Evolutionary conservation across 2,329 filamentous ascomycete species (phyloP).

Genomic region (Dothideomycetes sp.): DNA sequence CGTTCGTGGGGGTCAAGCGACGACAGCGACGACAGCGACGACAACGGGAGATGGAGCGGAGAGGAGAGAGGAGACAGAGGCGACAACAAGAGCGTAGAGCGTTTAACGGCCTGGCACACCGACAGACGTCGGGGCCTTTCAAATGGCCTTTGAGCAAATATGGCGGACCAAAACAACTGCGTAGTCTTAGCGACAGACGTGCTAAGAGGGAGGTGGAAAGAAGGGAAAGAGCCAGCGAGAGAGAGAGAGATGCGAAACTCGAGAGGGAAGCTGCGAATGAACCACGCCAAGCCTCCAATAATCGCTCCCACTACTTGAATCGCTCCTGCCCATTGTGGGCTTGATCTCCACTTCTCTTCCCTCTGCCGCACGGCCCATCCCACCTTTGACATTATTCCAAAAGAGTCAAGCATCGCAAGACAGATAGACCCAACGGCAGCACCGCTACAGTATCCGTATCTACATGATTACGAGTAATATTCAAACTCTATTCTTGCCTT

Average conservation of each 20-base stretch:
- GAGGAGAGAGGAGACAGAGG: conserved; percentile 4
- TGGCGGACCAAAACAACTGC: conserved; percentile 19
- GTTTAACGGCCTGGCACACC: conserved; percentile 25
- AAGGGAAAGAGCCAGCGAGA: conserved; percentile 10
- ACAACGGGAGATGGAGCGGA: conserved; percentile 3
- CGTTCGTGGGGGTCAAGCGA: conserved; percentile 1
- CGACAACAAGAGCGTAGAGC: conserved; percentile 15
- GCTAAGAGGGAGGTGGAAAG: conserved; percentile 14
- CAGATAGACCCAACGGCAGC: no score
- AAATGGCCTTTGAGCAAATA: conserved; percentile 19
- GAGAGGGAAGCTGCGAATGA: no score
- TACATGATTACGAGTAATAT: no score
- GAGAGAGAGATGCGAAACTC: background rate
- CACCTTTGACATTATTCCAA: no score
- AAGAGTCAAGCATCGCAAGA: no score
- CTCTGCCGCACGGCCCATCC: no score
- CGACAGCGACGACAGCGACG: conserved; percentile 1
- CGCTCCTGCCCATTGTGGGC: no score
- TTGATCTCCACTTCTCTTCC: no score
- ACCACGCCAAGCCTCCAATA: conserved; percentile 3
- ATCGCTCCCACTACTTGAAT: no score
- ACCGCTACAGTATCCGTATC: no score
- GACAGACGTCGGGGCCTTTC: conserved; percentile 28
- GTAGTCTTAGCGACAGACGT: conserved; percentile 14
- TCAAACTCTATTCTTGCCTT: no score